Evolutionary conservation across 1,139 yeast genomes (phyloP).

Genomic region (Blastobotrys aristatus): DNA sequence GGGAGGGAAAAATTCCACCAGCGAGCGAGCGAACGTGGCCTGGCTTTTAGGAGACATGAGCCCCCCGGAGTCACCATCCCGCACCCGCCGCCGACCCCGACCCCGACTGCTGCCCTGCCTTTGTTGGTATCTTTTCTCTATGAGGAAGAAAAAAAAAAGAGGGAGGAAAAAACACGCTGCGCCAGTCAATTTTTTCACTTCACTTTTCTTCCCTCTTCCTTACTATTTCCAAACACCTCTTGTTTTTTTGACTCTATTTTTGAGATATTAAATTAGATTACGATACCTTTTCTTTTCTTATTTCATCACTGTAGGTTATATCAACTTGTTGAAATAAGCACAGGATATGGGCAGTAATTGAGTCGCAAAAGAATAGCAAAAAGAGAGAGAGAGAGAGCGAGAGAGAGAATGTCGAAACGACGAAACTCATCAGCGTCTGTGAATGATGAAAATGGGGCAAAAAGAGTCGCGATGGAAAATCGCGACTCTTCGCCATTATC

Average conservation of each 20-base stretch:
- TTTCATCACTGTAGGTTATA: no score
- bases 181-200: neutral
- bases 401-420: slow-evolving; percentile 48
- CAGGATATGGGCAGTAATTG: no score
- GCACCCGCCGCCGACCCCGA: no score
- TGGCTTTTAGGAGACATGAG: no score
- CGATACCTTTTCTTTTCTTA: no score
- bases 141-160: no score
- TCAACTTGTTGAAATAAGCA: no score
- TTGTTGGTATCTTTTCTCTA: neutral
- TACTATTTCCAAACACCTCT: neutral
- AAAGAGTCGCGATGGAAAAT: slow-evolving; percentile 64
- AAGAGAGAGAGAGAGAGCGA: neutral
- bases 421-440: slow-evolving; percentile 47
- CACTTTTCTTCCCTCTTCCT: neutral
- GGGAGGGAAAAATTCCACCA: no score
- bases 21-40: no score
- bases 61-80: no score
- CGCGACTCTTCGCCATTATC: neutral
- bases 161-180: neutral
- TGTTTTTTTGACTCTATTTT: neutral
- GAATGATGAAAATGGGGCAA: slow-evolving; percentile 37
- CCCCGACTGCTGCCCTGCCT: no score
- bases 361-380: no score
- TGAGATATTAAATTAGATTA: neutral